Conservation (phyloP, 805 yeast species). For the Suhomyces sp. region DNA sequence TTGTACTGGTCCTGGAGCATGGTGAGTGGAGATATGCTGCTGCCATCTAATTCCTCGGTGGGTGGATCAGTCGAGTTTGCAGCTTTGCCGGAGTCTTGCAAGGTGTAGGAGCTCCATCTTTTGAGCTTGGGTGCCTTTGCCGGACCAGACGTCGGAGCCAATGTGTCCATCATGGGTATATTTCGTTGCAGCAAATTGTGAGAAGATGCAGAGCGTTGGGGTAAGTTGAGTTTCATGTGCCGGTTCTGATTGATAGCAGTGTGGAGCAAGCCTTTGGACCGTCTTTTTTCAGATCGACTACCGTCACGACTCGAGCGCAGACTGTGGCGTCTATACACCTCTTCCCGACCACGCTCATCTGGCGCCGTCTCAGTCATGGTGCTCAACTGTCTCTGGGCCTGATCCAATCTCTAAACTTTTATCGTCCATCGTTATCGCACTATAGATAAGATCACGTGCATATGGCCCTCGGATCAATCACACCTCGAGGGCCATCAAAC, state of each 20-base stretch:
- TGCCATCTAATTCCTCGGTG: not conserved
- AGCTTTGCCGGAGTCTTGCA: not conserved
- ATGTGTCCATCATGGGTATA: conserved; percentile 9
- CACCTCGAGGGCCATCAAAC: conserved; percentile 11
- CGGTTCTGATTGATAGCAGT: conserved; percentile 13
- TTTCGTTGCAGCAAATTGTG: conserved; percentile 6
- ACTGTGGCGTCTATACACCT: not conserved
- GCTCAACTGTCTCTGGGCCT: not conserved
- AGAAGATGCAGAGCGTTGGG: conserved; percentile 10
- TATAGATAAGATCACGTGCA: not conserved
- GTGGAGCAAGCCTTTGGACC: conserved; percentile 8
- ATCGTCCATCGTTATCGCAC: not conserved
- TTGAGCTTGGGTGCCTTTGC: conserved; percentile 10
- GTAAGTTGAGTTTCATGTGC: conserved; percentile 8
- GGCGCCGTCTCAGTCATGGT: not conserved
- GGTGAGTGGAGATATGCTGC: conserved; percentile 26
- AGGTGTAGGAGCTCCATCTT: conserved; percentile 12
- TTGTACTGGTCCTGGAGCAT: conserved; percentile 27
- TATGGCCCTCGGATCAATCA: not conserved
- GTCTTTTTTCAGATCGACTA: conserved; percentile 1
- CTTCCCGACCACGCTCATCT: not conserved
- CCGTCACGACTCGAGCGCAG: not conserved
- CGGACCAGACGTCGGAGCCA: conserved; percentile 4
- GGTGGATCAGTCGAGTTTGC: not conserved
- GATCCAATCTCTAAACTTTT: not conserved